A percentile compares a stretch with the other conserved stretches of the same genome.
phyloP scores from a whole-genome alignment of 2,329 filamentous ascomycete genomes.

The Chaetomium sp. region DNA sequence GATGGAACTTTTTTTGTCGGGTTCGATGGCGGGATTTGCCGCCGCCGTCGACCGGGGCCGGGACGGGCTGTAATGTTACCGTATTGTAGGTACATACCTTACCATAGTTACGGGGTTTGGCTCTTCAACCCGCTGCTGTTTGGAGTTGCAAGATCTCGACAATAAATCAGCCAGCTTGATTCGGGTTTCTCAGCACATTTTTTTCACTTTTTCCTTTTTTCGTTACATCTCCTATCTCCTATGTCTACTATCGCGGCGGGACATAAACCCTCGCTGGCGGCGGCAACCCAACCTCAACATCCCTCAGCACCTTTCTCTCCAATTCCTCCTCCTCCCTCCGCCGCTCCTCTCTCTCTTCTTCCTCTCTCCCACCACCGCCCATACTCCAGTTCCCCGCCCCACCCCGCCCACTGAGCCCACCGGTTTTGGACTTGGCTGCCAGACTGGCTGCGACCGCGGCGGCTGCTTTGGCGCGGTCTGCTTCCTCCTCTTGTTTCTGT shows the following conservation, averaged over 20 bases:
- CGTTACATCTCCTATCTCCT: background rate
- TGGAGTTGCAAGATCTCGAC: background rate
- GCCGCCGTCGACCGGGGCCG: conserved; percentile 6
- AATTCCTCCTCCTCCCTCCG: conserved; percentile 43
- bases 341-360: conserved; percentile 39
- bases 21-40: conserved; percentile 28
- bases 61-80: conserved; percentile 2
- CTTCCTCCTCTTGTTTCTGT: conserved; percentile 30
- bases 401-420: conserved; percentile 50
- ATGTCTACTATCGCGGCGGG: background rate
- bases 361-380: conserved; percentile 32
- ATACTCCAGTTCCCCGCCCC: conserved; percentile 59
- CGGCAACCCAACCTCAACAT: conserved; percentile 52
- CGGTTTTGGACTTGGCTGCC: conserved; percentile 31
- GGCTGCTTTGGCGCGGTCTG: conserved; percentile 37
- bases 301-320: conserved; percentile 47
- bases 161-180: background rate
- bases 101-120: background rate
- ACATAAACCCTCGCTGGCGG: conserved; percentile 50
- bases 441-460: conserved; percentile 39
- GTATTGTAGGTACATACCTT: background rate
- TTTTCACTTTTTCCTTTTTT: background rate
- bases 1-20: conserved; percentile 32
- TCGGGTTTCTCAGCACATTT: background rate
- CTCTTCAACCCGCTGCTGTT: background rate